Evolutionary conservation across 495 filamentous ascomycete species (phyloP), one percentile per base, ranked within the genome.

Genomic region (Aspergillus campestris): DNA sequence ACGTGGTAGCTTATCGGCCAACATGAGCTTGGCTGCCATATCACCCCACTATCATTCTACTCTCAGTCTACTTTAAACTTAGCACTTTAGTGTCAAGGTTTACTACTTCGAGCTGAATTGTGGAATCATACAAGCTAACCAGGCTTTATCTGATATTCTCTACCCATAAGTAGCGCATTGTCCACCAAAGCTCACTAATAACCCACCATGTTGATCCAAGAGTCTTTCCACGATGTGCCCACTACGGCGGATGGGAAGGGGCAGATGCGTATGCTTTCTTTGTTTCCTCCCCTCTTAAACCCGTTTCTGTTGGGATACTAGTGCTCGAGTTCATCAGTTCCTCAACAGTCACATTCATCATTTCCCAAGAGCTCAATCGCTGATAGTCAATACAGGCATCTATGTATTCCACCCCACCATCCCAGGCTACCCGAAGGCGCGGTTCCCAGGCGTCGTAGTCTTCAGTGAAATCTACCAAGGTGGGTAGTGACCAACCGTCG

Each of bases 401-500:
- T 95, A 90, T 65, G 57, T 94, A 57, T 95, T 88, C 65, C 87
- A 95, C 58, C 91, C 91, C 3, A 76, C 76, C 35, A 83, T 97
- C 51, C 80, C 87, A 0, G 79, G 81, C 41, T 92, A 92, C 57
- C 88, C 90, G 11, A 78, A 91, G 38, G 91, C 90, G 53, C 80
- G 83, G 39, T 97, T 95, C 59, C 91, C 90, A 0, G 91, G 87
- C 18, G 86, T 97, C 1, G 86, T 88, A 6, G 69, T 95, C 34
- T 97, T 95, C 64, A 89, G 84, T 60, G 90, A 96, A 68, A 96
- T 96, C 53, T 96, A 96, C 58, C 90, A 96, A 82, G 89, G 89
- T 89, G 64, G 15, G 55, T 14, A 31, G 34, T 31, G 9, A 29
- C 10, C 28, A 31, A 36, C 11, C 7, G n/a, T 40, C 11, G 1